phyloP scores from a whole-genome alignment of 306 rosid species.

The Cicer chorassanicum region DNA sequence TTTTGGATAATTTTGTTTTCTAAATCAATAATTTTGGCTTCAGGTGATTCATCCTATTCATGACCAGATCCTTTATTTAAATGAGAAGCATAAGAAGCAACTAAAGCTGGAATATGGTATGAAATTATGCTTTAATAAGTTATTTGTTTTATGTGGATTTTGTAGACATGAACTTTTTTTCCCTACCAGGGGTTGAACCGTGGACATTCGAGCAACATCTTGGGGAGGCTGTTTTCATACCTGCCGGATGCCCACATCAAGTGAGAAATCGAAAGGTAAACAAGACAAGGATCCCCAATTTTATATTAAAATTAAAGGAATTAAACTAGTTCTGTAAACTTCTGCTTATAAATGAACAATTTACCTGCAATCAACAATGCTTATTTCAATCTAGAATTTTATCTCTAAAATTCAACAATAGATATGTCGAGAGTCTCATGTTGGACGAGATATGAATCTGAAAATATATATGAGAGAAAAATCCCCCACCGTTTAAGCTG shows the following conservation, averaged over 20 bases:
- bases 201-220: constrained; percentile 77
- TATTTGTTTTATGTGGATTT: constrained; percentile 15
- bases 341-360: not conserved
- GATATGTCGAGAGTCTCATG: no score
- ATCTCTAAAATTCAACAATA: not conserved
- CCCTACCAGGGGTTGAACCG: constrained; percentile 59
- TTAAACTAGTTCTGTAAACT: not conserved
- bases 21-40: constrained; percentile 43
- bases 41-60: constrained; percentile 74
- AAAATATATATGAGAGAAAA: no score
- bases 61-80: constrained; percentile 64
- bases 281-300: not conserved
- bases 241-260: constrained; percentile 81
- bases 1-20: constrained; percentile 3
- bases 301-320: constrained; percentile 7
- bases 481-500: no score
- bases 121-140: constrained; percentile 34
- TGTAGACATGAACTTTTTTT: constrained; percentile 30
- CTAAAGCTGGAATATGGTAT: constrained; percentile 69
- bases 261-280: constrained; percentile 68
- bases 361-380: not conserved
- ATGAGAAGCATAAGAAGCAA: constrained; percentile 65
- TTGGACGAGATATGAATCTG: no score
- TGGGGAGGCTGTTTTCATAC: constrained; percentile 74
- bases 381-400: not conserved